Evolutionary conservation across 495 filamentous ascomycete genomes (phyloP).

Genomic region (Durotheca rogersii): DNA sequence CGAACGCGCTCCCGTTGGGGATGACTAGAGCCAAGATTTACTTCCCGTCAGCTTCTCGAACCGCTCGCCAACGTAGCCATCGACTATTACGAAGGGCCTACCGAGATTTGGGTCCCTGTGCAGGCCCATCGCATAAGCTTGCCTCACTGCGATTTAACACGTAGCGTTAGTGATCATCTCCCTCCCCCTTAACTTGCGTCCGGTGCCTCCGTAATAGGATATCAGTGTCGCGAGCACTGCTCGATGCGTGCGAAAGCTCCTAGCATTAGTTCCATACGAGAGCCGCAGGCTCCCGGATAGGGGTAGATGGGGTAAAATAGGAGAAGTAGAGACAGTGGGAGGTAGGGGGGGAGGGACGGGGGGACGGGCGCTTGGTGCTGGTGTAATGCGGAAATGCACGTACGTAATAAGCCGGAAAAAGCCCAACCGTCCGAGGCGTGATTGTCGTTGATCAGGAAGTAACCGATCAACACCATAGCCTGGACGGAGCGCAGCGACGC

Average conservation of each 20-base stretch:
- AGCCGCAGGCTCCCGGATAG: background rate
- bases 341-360: too few relatives aligned
- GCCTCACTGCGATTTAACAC: constrained; percentile 59
- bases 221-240: background rate
- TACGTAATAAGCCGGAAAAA: constrained; percentile 56
- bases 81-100: constrained; percentile 22
- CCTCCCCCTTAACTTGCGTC: background rate
- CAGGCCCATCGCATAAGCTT: constrained; percentile 74
- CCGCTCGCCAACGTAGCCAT: background rate
- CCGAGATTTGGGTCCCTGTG: constrained; percentile 71
- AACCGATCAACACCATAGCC: constrained; percentile 71
- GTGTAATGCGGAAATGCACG: constrained; percentile 1
- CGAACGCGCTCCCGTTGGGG: constrained; percentile 57
- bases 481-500: constrained; percentile 67
- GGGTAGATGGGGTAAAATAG: too few relatives aligned
- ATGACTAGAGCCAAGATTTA: constrained; percentile 44
- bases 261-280: background rate
- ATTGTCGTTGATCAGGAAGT: constrained; percentile 78
- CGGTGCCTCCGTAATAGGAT: background rate
- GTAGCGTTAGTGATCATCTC: constrained; percentile 10
- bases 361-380: too few relatives aligned
- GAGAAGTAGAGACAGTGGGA: background rate
- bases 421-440: constrained; percentile 74
- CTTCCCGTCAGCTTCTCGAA: constrained; percentile 7
- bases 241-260: background rate